phyloP scores from a whole-genome alignment of 257 asterid species.

The Solanum lignicaule region DNA sequence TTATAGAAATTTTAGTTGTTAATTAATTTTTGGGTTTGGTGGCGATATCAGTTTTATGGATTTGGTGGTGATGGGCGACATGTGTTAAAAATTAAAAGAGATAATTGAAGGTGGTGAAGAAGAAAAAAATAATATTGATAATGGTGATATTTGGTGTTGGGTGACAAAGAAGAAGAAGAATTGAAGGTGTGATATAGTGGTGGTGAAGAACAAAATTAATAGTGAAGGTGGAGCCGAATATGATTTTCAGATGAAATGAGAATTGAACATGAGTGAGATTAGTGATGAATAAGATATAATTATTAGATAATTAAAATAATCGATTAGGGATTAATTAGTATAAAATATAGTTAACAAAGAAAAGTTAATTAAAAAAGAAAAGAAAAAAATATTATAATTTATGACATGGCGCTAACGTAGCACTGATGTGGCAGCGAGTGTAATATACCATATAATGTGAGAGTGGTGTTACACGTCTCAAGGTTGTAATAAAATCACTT shows the following conservation, averaged over 20 bases:
- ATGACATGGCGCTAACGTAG: background rate
- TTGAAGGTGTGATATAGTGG: background rate
- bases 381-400: too few relatives aligned
- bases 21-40: background rate
- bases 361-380: too few relatives aligned
- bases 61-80: too few relatives aligned
- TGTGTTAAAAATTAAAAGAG: too few relatives aligned
- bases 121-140: background rate
- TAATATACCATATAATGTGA: background rate
- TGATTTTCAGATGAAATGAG: background rate
- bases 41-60: background rate
- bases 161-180: background rate
- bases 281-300: background rate
- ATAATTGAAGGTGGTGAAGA: background rate
- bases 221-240: background rate
- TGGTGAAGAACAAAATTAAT: background rate
- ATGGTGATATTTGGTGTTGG: background rate
- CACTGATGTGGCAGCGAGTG: background rate
- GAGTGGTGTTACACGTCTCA: background rate
- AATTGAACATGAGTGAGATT: background rate
- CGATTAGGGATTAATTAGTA: background rate
- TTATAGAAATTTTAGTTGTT: background rate
- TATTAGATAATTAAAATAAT: background rate
- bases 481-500: background rate
- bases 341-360: background rate